Evolutionary conservation across 441 rosid genomes (phyloP), one percentile per base, ranked within the genome.

Genomic region (Lepidium campestre): DNA sequence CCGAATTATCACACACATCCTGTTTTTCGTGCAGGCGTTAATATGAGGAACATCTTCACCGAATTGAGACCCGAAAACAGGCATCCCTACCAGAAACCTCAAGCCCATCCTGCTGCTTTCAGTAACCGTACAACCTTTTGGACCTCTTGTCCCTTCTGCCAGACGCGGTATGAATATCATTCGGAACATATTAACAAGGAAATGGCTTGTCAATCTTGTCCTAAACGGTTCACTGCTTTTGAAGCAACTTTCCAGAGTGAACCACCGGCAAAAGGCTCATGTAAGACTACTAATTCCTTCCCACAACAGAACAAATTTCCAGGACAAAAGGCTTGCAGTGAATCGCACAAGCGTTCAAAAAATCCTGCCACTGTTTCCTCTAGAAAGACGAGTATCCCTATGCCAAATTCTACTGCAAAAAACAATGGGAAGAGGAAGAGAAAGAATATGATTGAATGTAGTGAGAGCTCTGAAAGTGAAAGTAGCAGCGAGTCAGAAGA

Each of bases 71-170:
- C 65, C 9, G 83, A 73, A 44, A 75, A 69, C 56, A 82, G 77
- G 59, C 77, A 76, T 45, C 69, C 61, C 12, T 86, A 65, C 50
- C 87, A 70, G 57, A 78, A 80, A 59, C 23, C 67, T 63, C 71
- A 57, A 57, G 65, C 79, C 50, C 89, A 82, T 67, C 50, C 79
- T 31, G 82, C 81, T 19, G 70, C 25, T 57, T 55, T 69, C 55
- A 77, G 73, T 79, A 78, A 63, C 15, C 65, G 20, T 29, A 61
- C 67, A 36, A 82, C 87, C 22, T 89, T 94, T 75, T 85, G 90
- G 96, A 89, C 96, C 55, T 60, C 75, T 53, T 94, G 99, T 61
- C 86, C 94, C 15, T 85, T 65, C 78, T 91, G 99, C 77, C 17
- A 34, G 0, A 47, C 66, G 5, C 79, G 42, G 68, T 89, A 72